Percentiles rank a stretch among this genome's conserved stretches.
phyloP scores from a whole-genome alignment of 2,329 filamentous ascomycete genomes.

The Penicillium sp. region DNA sequence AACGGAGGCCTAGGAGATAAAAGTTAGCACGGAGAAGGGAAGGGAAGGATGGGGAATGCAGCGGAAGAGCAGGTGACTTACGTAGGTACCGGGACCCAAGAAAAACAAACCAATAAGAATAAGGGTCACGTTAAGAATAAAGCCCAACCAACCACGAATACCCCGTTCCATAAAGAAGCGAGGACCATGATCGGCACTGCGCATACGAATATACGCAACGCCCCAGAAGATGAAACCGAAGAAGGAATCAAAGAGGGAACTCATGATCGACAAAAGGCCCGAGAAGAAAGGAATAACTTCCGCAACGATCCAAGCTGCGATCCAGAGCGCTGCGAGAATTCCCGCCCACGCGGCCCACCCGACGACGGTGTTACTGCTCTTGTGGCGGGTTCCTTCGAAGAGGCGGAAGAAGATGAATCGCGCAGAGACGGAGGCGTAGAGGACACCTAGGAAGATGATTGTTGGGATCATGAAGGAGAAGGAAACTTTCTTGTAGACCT shows the following conservation, averaged over 20 bases:
- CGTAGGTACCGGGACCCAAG: constrained; percentile 79
- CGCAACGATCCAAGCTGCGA: constrained; percentile 89
- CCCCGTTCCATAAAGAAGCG: constrained; percentile 47
- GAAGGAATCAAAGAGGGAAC: constrained; percentile 79
- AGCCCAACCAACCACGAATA: constrained; percentile 47
- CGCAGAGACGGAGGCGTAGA: constrained; percentile 88
- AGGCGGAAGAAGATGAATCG: constrained; percentile 91
- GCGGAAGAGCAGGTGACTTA: too few relatives aligned
- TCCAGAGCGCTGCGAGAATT: constrained; percentile 70
- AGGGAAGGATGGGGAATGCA: not conserved
- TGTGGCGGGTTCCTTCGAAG: constrained; percentile 78
- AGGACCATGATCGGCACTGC: constrained; percentile 45
- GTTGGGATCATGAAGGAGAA: constrained; percentile 97
- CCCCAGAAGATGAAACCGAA: constrained; percentile 86
- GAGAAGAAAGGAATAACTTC: constrained; percentile 94
- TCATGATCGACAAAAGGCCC: constrained; percentile 63
- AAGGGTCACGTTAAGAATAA: constrained; percentile 69
- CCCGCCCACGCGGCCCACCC: constrained; percentile 80
- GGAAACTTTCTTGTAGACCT: constrained; percentile 79
- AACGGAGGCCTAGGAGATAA: constrained; percentile 42
- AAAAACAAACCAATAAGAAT: constrained; percentile 80
- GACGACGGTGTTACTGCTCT: constrained; percentile 76
- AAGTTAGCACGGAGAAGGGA: constrained; percentile 15
- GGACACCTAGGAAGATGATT: constrained; percentile 85
- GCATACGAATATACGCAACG: constrained; percentile 51